A percentile compares a stretch with the other conserved stretches of the same genome.
Conservation (phyloP, 2,329 filamentous ascomycete genomes). For the Cercospora sp. region DNA sequence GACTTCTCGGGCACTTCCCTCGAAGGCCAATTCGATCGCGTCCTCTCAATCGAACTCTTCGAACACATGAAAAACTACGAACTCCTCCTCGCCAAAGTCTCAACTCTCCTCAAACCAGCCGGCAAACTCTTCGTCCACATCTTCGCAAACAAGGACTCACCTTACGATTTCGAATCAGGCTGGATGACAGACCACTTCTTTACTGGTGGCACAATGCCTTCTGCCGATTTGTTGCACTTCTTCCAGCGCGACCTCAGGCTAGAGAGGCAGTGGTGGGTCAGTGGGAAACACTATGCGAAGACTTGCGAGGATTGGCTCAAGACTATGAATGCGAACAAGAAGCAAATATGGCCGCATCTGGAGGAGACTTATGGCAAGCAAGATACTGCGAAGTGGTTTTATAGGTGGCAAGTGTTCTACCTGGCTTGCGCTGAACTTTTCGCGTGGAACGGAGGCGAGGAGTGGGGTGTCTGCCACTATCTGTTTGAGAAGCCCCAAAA, state of each 20-base stretch:
- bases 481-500: constrained; percentile 60
- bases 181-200: constrained; percentile 78
- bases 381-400: constrained; percentile 63
- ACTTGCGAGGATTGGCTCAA: constrained; percentile 70
- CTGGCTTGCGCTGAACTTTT: constrained; percentile 71
- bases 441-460: constrained; percentile 64
- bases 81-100: constrained; percentile 64
- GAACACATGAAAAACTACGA: constrained; percentile 79
- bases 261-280: constrained; percentile 70
- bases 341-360: constrained; percentile 64
- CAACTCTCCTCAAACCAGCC: constrained; percentile 58
- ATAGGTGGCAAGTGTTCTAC: constrained; percentile 72
- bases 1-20: constrained; percentile 56
- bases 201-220: constrained; percentile 71
- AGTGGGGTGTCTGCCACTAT: constrained; percentile 68
- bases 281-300: constrained; percentile 66
- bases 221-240: constrained; percentile 64
- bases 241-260: constrained; percentile 65
- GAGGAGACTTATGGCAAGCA: constrained; percentile 65
- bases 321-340: constrained; percentile 61
- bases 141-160: constrained; percentile 64
- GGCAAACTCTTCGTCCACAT: constrained; percentile 72
- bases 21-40: constrained; percentile 58
- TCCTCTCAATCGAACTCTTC: constrained; percentile 70
- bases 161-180: constrained; percentile 69